These are phyloP conservation scores for Thuidium tamariscinum DNA, from an alignment of 225 moss, liverwort and hornwort genomes.

Conservation along the genomic window DNA sequence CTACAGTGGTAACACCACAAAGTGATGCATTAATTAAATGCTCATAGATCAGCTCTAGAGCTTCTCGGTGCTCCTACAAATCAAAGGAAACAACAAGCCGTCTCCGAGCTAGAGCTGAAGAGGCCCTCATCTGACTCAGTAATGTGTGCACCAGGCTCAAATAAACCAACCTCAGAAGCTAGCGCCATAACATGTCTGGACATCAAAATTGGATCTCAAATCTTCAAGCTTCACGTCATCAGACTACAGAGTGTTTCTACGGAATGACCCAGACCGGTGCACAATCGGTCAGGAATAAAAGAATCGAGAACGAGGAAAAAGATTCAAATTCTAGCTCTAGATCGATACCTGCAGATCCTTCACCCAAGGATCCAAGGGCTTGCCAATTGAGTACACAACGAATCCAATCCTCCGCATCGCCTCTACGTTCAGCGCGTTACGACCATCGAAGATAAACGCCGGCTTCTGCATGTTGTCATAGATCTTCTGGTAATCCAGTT, in stretches of 20 bases:
- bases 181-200: background rate
- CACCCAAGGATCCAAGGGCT: conserved; percentile 88
- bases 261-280: background rate
- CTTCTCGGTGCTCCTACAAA: background rate
- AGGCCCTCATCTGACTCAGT: conserved; percentile 3
- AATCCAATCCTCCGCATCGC: conserved; percentile 78
- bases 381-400: conserved; percentile 77
- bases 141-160: conserved; percentile 1
- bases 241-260: background rate
- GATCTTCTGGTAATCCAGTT: conserved; percentile 73
- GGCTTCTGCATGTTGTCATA: conserved; percentile 91
- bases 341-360: conserved; percentile 74
- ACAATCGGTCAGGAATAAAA: conserved; percentile 13
- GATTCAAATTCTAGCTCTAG: conserved; percentile 4
- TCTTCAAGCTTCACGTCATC: background rate
- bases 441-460: conserved; percentile 83
- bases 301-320: background rate
- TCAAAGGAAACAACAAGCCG: background rate
- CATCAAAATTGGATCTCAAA: background rate
- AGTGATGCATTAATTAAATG: conserved; percentile 1
- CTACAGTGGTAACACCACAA: background rate
- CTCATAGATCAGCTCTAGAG: conserved; percentile 9
- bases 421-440: conserved; percentile 55
- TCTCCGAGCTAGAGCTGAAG: background rate
- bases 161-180: background rate